phyloP scores from a whole-genome alignment of 306 rosid species.

The Glycyrrhiza uralensis region DNA sequence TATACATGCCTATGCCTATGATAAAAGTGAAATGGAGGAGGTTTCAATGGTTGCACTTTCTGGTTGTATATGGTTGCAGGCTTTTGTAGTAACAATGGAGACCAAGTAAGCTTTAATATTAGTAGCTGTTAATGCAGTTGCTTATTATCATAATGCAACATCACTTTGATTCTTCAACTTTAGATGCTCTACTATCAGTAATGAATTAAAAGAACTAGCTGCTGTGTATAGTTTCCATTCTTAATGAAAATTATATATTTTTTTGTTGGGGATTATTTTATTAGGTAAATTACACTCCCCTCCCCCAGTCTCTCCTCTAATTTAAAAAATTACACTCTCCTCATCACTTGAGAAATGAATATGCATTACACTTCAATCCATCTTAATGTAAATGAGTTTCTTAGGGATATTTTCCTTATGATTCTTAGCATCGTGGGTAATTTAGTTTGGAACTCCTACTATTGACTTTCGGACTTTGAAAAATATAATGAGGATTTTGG shows the following conservation, averaged over 20 bases:
- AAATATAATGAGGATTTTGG: not conserved
- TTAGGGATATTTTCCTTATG: not conserved
- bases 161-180: constrained; percentile 2
- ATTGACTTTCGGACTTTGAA: not conserved
- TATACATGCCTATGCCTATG: constrained; percentile 86
- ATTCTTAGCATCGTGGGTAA: not conserved
- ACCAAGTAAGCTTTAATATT: constrained; percentile 71
- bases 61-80: constrained; percentile 98
- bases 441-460: not conserved
- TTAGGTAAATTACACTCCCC: not conserved
- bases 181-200: not conserved
- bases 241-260: not conserved
- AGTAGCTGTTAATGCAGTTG: not conserved
- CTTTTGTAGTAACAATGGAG: constrained; percentile 83
- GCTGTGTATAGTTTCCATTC: constrained; percentile 6
- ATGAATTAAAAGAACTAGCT: not conserved
- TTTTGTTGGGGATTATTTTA: not conserved
- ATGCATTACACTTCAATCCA: not conserved
- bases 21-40: constrained; percentile 93
- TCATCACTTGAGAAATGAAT: not conserved
- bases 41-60: constrained; percentile 94
- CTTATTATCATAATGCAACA: not conserved
- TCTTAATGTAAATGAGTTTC: not conserved
- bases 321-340: not conserved
- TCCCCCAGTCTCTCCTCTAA: not conserved